These are phyloP conservation scores for Amaranthus tricolor DNA, from an alignment of 179 eudicot species.

Conservation along the genomic window DNA sequence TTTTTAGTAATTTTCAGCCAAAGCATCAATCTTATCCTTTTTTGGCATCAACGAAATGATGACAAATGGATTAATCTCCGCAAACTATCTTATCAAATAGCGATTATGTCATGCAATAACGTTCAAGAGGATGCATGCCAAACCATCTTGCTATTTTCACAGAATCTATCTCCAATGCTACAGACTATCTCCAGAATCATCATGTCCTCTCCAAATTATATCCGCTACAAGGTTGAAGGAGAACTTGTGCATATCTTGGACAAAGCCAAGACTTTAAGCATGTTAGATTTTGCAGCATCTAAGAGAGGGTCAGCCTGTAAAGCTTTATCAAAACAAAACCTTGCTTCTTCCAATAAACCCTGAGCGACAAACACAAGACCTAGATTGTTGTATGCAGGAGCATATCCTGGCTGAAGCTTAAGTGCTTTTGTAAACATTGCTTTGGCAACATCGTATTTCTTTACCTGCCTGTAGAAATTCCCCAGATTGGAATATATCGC, in stretches of 20 bases:
- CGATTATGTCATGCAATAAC: not conserved
- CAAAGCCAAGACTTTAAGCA: conserved; percentile 66
- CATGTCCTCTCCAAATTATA: conserved; percentile 15
- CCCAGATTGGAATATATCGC: conserved; percentile 84
- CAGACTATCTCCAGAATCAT: not conserved
- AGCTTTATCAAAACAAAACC: conserved; percentile 88
- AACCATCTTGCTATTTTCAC: not conserved
- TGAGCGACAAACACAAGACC: conserved; percentile 96
- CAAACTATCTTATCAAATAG: not conserved
- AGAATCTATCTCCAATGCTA: not conserved
- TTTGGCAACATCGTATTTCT: conserved; percentile 63
- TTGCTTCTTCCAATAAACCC: conserved; percentile 82
- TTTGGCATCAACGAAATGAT: not conserved
- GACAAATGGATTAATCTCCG: not conserved
- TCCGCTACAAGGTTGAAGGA: conserved; percentile 23
- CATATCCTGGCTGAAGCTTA: conserved; percentile 83
- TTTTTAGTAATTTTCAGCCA: not conserved
- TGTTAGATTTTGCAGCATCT: conserved; percentile 95
- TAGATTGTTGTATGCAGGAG: conserved; percentile 92
- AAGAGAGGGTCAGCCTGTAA: conserved; percentile 71
- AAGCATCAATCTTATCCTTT: not conserved
- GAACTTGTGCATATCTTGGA: conserved; percentile 43
- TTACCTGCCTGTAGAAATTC: conserved; percentile 78
- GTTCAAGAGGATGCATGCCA: not conserved
- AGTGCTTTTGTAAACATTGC: conserved; percentile 91